Conservation (phyloP, 1,139 yeast species). For the Candida sp. region DNA sequence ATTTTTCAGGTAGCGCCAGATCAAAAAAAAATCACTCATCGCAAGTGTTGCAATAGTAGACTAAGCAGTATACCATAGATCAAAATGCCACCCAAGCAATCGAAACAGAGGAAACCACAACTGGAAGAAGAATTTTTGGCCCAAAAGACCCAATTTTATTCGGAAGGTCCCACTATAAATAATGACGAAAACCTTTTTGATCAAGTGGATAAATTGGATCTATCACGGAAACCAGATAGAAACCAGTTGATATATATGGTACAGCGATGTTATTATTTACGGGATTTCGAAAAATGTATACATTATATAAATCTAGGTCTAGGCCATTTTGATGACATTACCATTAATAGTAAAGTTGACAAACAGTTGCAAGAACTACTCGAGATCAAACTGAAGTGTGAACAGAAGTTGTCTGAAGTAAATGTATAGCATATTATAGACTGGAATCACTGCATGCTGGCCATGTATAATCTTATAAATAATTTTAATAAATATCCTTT, state of each 20-base stretch:
- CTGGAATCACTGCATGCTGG: too few relatives aligned
- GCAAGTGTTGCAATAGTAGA: too few relatives aligned
- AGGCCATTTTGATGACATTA: neutral
- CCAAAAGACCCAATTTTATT: conserved; percentile 43
- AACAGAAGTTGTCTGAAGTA: neutral
- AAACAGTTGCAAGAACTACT: conserved; percentile 3
- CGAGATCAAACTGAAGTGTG: conserved; percentile 4
- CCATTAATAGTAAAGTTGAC: conserved; percentile 1
- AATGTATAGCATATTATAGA: neutral
- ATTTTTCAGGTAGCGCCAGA: conserved; percentile 1
- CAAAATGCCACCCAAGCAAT: conserved; percentile 1
- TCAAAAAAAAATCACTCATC: too few relatives aligned
- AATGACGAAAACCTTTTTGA: conserved; percentile 44
- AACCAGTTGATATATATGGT: conserved; percentile 37
- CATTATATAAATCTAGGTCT: neutral
- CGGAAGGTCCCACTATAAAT: conserved; percentile 50
- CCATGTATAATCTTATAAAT: neutral
- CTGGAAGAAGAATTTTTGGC: conserved; percentile 47
- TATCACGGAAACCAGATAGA: conserved; percentile 29
- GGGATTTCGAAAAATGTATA: conserved; percentile 44
- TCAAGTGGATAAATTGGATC: conserved; percentile 18
- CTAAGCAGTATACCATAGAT: neutral
- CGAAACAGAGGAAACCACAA: conserved; percentile 49
- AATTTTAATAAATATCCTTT: too few relatives aligned
- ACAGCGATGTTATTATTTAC: conserved; percentile 48